Evolutionary conservation across 306 rosid species (phyloP).

Genomic region (Cercis canadensis): DNA sequence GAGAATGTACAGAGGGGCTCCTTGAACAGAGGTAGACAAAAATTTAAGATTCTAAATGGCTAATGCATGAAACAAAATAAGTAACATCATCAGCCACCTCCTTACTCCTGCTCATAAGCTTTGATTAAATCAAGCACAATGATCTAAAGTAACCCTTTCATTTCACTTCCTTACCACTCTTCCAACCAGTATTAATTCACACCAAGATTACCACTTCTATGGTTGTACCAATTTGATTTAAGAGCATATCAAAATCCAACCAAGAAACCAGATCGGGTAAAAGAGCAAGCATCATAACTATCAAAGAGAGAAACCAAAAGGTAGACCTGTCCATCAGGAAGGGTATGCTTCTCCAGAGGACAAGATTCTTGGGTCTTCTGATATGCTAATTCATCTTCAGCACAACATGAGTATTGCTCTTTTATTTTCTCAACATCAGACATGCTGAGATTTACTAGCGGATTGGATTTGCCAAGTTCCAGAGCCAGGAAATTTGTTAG

Average conservation of each 20-base stretch:
- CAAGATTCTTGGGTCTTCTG: conserved; percentile 62
- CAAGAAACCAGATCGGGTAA: conserved; percentile 23
- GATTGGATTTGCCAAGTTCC: conserved; percentile 90
- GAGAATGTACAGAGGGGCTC: neutral
- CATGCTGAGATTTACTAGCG: conserved; percentile 65
- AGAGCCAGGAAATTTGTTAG: conserved; percentile 82
- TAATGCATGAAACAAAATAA: too few relatives aligned
- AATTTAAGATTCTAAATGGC: neutral
- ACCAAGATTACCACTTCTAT: neutral
- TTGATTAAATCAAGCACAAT: conserved; percentile 33
- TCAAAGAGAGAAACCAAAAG: conserved; percentile 34
- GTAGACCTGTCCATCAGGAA: conserved; percentile 97
- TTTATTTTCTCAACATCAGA: conserved; percentile 90
- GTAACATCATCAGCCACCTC: conserved; percentile 22
- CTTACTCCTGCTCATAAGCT: conserved; percentile 19
- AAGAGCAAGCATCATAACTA: conserved; percentile 20
- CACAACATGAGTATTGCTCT: conserved; percentile 86
- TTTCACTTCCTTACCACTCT: conserved; percentile 21
- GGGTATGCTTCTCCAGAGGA: conserved; percentile 78
- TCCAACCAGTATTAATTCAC: neutral
- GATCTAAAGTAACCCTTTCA: conserved; percentile 19
- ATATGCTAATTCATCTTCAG: conserved; percentile 93
- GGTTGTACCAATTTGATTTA: conserved; percentile 24
- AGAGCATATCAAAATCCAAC: conserved; percentile 33
- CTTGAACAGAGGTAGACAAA: conserved; percentile 16